Evolutionary conservation across 1,284 basidiomycete genomes (phyloP).

Genomic region (Cutaneotrichosporon sp.): DNA sequence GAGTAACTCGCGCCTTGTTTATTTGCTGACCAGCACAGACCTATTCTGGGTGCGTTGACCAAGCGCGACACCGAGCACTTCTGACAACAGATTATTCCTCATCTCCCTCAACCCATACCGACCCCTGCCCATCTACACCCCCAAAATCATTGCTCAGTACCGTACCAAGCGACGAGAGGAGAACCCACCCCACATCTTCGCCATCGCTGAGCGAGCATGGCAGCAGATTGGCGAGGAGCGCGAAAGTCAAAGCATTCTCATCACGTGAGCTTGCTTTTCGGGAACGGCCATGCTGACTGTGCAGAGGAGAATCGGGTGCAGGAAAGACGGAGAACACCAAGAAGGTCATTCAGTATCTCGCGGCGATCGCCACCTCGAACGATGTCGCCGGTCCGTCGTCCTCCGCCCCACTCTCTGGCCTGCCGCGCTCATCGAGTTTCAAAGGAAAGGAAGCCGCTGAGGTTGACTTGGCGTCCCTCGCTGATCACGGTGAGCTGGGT

Average conservation of each 20-base stretch:
- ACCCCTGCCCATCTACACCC: conserved; percentile 84
- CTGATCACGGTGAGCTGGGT: conserved; percentile 62
- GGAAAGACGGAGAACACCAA: conserved; percentile 99
- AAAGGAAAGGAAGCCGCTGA: conserved; percentile 42
- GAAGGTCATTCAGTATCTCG: conserved; percentile 99
- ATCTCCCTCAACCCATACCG: conserved; percentile 99
- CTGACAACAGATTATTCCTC: conserved; percentile 58
- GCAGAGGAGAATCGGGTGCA: conserved; percentile 93
- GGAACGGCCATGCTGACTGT: conserved; percentile 4
- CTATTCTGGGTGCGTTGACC: conserved; percentile 42
- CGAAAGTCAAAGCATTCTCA: conserved; percentile 96
- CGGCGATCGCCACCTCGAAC: conserved; percentile 81
- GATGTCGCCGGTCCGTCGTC: conserved; percentile 54
- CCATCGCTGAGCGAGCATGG: conserved; percentile 96
- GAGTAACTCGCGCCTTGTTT: conserved; percentile 46
- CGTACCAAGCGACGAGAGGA: conserved; percentile 87
- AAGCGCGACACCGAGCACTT: neutral
- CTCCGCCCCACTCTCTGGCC: conserved; percentile 32
- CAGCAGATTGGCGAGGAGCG: conserved; percentile 96
- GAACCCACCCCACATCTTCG: conserved; percentile 94
- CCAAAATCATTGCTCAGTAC: conserved; percentile 87
- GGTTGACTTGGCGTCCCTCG: conserved; percentile 48
- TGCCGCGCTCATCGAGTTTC: conserved; percentile 46
- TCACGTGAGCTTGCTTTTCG: conserved; percentile 64
- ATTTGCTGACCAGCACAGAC: conserved; percentile 28